Evolutionary conservation across 306 rosid species (phyloP), one percentile per base, ranked within the genome.

Genomic region (Gastrolobium bilobum): DNA sequence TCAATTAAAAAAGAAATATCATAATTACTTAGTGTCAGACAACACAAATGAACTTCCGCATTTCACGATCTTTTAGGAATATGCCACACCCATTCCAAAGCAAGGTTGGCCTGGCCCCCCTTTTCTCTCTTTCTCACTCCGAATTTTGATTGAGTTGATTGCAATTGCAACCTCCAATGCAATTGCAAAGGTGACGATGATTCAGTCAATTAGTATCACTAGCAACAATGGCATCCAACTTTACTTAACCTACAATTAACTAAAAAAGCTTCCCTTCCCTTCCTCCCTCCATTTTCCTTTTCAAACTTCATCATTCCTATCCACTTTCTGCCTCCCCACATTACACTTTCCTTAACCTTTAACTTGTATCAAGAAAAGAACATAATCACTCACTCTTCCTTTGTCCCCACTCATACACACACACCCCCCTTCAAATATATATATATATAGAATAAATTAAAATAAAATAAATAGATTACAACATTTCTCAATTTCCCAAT

Each of bases 241-340:
- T 78, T 83, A 52, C 86, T 83, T 83, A 83, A 78, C 86, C 81
- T 10, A 72, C 80, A 83, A 78, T 83, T 52, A 68, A 81, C 20
- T 0, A 10, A 29, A 62, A 79, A 76, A 70, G 73, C 15, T 5
- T 38, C 71, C 31, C 15, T 5, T 38, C 71, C 31, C 53, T 57
- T 67, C 44, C 73, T 56, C 50, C 15, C 66, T 65, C 81, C 59
- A 75, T 5, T 31, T 48, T 78, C 73, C 70, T 52, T 42, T 68
- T 69, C 82, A 76, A 64, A 69, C 75, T 70, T 70, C 75, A 76
- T 76, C 79, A 77, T 75, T 69, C 60, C 10, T 10, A 34, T 79
- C 65, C 72, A 37, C 83, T 79, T 79, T 79, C 64, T 54, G 31
- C 39, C 47, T 58, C n/a, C 67, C 68, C 44, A 40, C 2, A 33